Evolutionary conservation across 192 early-diverging fungal genomes (phyloP), one percentile per base, ranked within the genome.

Genomic region (Coemansia sp.): DNA sequence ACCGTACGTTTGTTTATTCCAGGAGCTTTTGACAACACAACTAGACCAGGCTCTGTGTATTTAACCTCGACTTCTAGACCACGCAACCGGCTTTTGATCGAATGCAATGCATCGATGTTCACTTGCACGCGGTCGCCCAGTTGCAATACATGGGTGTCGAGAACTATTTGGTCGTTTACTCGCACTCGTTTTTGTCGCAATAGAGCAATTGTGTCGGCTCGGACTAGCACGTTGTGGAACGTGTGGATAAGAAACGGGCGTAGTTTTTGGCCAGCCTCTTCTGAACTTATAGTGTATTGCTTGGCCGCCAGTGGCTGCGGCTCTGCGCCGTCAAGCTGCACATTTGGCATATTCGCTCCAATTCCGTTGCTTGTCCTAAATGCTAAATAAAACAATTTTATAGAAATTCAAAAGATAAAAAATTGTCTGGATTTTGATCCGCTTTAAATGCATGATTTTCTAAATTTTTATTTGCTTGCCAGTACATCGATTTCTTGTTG

Each of bases 1-100:
- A 66, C 56, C 25, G 72, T 63, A 4, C 48, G 58, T 54, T 45
- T 39, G 2, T 45, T 63, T n/a, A 70, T 56, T 2, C 87, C 87
- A 0, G 86, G 82, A n/a, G 85, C 78, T 58, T 89, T 88, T 50
- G 83, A 66, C 17, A 86, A 60, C 8, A 89, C 74, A 5, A 71
- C 83, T 7, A 89, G 49, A 14, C 85, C 75, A 0, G 79, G 60
- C 45, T 89, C 88, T 37, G 82, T 61, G 55, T 87, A 83, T 0
- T 59, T 64, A 21, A 89, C 53, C 27, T 74, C 66, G 2, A 87
- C 60, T 15, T 81, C 78, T 12, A 87, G 59, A 5, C 55, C 70
- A 9, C 74, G 78, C 47, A 86, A 67, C 0, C 79, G 62, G 4
- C 79, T 62, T 22, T 66, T 52, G 24, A 86, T 75, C 37, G 78